Percentiles rank a stretch among this genome's conserved stretches.
Evolutionary conservation across 108 stramenopile species (phyloP).

Genomic region (Cyclostephanos invisitatus): DNA sequence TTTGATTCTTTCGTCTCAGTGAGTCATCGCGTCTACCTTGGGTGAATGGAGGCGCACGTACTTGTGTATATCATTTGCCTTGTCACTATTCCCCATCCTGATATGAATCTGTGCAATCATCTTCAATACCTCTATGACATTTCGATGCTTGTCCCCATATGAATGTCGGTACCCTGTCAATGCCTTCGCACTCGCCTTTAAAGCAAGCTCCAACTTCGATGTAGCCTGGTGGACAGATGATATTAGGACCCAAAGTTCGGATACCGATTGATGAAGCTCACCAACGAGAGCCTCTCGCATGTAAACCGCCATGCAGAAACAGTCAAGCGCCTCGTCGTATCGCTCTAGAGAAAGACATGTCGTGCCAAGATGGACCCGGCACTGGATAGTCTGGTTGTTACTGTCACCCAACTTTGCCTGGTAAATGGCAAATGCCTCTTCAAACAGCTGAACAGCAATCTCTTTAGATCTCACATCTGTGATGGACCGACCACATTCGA

Average conservation of each 20-base stretch:
- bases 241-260: conserved; percentile 46
- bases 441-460: conserved; percentile 24
- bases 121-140: conserved; percentile 35
- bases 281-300: conserved; percentile 54
- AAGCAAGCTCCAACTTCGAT: conserved; percentile 36
- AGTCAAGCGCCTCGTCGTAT: conserved; percentile 47
- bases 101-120: conserved; percentile 36
- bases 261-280: conserved; percentile 37
- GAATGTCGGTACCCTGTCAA: conserved; percentile 45
- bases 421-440: conserved; percentile 45
- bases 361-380: conserved; percentile 32
- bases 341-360: conserved; percentile 26
- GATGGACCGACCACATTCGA: conserved; percentile 10
- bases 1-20: neutral
- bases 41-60: conserved; percentile 33
- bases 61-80: conserved; percentile 41
- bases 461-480: conserved; percentile 20
- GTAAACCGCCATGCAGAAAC: conserved; percentile 51
- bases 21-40: conserved; percentile 6
- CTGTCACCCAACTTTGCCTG: conserved; percentile 41
- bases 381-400: conserved; percentile 33
- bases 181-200: conserved; percentile 46
- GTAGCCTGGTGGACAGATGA: conserved; percentile 29
- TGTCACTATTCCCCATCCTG: conserved; percentile 40
- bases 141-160: conserved; percentile 42